Base-by-base conservation (phyloP, 139 green algal genomes). In the Chlorella vulgaris region DNA sequence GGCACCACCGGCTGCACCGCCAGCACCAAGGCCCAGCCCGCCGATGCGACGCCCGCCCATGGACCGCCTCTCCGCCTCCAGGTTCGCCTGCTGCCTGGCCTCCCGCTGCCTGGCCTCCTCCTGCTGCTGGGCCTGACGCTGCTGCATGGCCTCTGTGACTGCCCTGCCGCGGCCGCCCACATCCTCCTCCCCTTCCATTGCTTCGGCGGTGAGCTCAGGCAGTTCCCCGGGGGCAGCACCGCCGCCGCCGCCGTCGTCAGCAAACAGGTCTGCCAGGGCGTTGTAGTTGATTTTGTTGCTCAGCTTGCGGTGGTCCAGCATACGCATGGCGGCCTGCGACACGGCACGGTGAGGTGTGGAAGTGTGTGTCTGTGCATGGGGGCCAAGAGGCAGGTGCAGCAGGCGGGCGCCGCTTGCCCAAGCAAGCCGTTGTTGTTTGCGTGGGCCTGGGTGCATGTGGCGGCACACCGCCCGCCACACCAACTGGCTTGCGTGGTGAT, bases 271-370 rank as follows among this genome's bases (percentile, higher is more conserved):
- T 3, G 88, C 85, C 82, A 97, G 84, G 3, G 86, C 88, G 22
- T 81, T 83, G 87, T 97, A 97, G 91, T 98, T 97, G 86, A 97
- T 96, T 82, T 97, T 97, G 70, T 84, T 91, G 53, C 79, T 90
- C 42, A 96, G 86, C 77, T 94, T 94, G 67, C 90, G 90, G 65
- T 85, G 39, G 53, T 91, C 87, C 38, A 96, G 82, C 84, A 94
- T 91, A 60, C 83, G 80, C 36, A 86, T 78, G 2, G 90, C 85
- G 40, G 91, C 92, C 69, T 88, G 68, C n/a, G 18, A 38, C 7
- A 33, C 18, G 8, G 50, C 35, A 50, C 28, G 21, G 51, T 0
- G 39, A 2, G 38, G 55, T 58, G 47, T 58, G 47, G 15, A 58
- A 24, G 47, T 58, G 47, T 58, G 47, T 58, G 47, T 58, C n/a